Evolutionary conservation across 108 stramenopile genomes (phyloP).

Genomic region (Discostella stelligeroides): DNA sequence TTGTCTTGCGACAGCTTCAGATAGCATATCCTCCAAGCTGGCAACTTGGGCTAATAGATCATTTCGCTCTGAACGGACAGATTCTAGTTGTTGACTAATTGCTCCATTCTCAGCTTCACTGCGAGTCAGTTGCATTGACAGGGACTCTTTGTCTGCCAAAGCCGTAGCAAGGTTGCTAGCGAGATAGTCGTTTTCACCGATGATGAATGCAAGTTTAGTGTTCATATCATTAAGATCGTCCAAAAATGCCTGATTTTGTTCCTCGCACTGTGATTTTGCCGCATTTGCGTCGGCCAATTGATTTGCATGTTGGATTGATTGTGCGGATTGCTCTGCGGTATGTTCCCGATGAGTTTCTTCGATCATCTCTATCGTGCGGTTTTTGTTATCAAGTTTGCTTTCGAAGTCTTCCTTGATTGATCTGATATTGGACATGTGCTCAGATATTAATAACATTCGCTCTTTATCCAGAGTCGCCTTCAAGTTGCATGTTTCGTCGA

Average conservation of each 20-base stretch:
- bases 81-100: not conserved
- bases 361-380: too few relatives aligned
- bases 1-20: not conserved
- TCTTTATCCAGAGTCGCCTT: not conserved
- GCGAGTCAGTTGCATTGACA: constrained; percentile 3
- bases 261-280: not conserved
- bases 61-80: not conserved
- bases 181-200: not conserved
- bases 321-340: too few relatives aligned
- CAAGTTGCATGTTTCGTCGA: not conserved
- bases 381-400: too few relatives aligned
- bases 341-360: too few relatives aligned
- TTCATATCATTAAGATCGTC: not conserved
- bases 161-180: not conserved
- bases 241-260: not conserved
- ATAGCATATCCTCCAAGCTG: not conserved
- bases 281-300: not conserved
- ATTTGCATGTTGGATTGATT: too few relatives aligned
- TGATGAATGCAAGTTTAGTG: not conserved
- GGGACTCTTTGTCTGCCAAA: not conserved
- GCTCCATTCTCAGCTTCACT: not conserved
- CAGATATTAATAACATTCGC: not conserved
- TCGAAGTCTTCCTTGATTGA: too few relatives aligned
- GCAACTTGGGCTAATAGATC: not conserved
- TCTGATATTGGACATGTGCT: not conserved